Conservation (phyloP, 192 early-diverging fungal species). For the Backusella westeae region DNA sequence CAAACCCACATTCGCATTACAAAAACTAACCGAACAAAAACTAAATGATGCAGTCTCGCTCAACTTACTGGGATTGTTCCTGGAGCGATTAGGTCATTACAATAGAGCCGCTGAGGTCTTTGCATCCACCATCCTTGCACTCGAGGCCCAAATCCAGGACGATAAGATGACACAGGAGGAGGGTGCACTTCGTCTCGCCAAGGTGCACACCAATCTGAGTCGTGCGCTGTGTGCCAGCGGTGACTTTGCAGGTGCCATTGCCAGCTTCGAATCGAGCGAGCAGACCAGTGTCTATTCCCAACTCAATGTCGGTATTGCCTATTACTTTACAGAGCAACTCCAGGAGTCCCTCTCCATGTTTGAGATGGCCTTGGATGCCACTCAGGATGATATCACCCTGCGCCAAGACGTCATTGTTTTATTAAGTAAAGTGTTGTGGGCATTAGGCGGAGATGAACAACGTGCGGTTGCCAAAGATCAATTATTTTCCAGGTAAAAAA, state of each 20-base stretch:
- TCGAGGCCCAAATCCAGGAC: conserved; percentile 34
- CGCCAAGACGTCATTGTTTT: conserved; percentile 68
- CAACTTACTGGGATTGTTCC: conserved; percentile 73
- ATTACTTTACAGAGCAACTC: conserved; percentile 70
- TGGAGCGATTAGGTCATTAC: conserved; percentile 72
- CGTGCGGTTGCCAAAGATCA: conserved; percentile 75
- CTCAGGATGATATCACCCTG: conserved; percentile 45
- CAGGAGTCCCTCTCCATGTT: conserved; percentile 70
- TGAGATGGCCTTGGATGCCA: conserved; percentile 64
- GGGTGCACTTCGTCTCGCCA: conserved; percentile 33
- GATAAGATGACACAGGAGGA: background rate
- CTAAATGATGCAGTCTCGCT: conserved; percentile 53
- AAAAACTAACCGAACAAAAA: conserved; percentile 63
- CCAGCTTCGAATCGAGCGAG: conserved; percentile 41
- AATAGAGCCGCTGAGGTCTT: conserved; percentile 68
- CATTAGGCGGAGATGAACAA: conserved; percentile 78
- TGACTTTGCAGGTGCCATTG: conserved; percentile 58
- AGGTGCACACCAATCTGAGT: conserved; percentile 63
- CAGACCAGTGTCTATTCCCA: conserved; percentile 35
- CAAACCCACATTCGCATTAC: conserved; percentile 57
- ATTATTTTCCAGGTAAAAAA: conserved; percentile 62
- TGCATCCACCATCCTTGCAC: conserved; percentile 40
- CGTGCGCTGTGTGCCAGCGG: conserved; percentile 64
- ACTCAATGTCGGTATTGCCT: conserved; percentile 69
- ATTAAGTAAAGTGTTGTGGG: conserved; percentile 88